Conservation (phyloP, 2,329 filamentous ascomycete genomes). For the Neonectria magnoliae region DNA sequence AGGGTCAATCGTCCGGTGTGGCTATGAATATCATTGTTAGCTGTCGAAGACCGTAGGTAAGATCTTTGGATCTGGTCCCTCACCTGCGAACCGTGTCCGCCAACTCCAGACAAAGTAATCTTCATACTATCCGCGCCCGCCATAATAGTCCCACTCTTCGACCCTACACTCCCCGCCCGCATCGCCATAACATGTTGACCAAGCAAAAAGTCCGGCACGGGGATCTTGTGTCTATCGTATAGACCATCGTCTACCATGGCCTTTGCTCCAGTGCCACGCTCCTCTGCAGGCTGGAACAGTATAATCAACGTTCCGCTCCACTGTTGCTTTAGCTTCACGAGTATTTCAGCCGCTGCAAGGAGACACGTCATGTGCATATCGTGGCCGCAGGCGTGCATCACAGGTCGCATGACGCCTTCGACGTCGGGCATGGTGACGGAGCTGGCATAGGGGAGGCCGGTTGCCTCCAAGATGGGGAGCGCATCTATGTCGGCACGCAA, state of each 20-base stretch:
- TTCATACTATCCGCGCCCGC: conserved; percentile 41
- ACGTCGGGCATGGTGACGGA: conserved; percentile 9
- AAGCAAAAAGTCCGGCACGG: conserved; percentile 47
- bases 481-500: conserved; percentile 72
- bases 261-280: conserved; percentile 67
- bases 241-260: conserved; percentile 52
- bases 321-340: conserved; percentile 53
- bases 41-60: neutral
- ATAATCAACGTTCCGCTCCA: conserved; percentile 73
- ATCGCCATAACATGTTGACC: conserved; percentile 49
- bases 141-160: conserved; percentile 39
- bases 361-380: conserved; percentile 71
- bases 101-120: conserved; percentile 50
- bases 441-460: conserved; percentile 65
- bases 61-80: neutral
- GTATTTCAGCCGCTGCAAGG: conserved; percentile 62
- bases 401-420: conserved; percentile 50
- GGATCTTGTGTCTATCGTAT: conserved; percentile 40
- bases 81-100: conserved; percentile 50
- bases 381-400: conserved; percentile 77
- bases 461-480: conserved; percentile 66
- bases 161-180: conserved; percentile 46
- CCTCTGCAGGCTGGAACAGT: conserved; percentile 75
- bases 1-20: conserved; percentile 58
- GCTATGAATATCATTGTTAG: conserved; percentile 33